Evolutionary conservation across 768 basidiomycete species (phyloP), one percentile per base, ranked within the genome.

Genomic region (Leucosporidium yakuticum): DNA sequence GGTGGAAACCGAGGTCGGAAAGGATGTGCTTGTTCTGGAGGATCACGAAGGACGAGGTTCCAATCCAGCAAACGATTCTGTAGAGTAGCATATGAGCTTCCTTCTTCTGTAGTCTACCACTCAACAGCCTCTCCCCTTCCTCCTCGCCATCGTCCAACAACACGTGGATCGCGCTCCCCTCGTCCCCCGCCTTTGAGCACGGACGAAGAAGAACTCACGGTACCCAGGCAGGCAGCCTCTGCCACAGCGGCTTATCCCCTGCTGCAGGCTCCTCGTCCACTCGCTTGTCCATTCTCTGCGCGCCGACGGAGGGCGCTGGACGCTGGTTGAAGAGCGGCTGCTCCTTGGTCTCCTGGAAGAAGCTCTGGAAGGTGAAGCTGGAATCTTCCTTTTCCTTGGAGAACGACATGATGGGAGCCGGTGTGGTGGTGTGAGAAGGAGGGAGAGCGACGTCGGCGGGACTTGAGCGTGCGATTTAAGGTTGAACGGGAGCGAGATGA

Each of bases 31-130:
- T 70, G 69, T 69, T 70, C 62, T 65, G 63, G 62, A 97, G 86
- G 80, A 98, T 98, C 77, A 98, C 95, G 8, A 86, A 78, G 31
- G 91, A 91, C 71, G 87, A 88, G 73, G 95, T 88, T 25, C 85
- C 80, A 75, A 98, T 98, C 95, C 94, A 97, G 60, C 95, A 81
- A 23, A 93, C 91, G 63, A 96, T 90, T 15, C 61, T 62, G 31
- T 15, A 48, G 9, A 25, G 2, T 2, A 21, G 6, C 8, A 31
- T 54, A 3, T 54, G 14, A 54, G 53, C 31, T 12, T 6, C 5
- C 25, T 21, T n/a, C 21, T 11, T 39, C n/a, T 60, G 58, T 39
- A 25, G 27, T 11, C 15, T 11, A 60, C 2, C 8, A 44, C 39
- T 15, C 11, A 44, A 15, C 39, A 44, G 39, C 39, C 11, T 3